phyloP scores from a whole-genome alignment of 352 stramenopile species.

The Phytopythium montanum region DNA sequence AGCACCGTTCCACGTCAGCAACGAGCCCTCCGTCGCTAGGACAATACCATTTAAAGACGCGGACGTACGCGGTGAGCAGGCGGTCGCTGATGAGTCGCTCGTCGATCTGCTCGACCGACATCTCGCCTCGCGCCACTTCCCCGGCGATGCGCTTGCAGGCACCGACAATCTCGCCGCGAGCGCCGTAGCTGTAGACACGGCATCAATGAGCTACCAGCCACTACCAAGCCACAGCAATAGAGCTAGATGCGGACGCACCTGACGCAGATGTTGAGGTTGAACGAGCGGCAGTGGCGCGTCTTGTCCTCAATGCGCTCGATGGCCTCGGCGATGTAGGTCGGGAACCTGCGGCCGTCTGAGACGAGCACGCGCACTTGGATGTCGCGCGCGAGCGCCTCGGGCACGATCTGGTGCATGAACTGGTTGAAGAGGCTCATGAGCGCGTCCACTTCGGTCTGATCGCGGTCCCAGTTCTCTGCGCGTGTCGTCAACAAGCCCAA shows the following conservation, averaged over 20 bases:
- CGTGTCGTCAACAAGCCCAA: not conserved
- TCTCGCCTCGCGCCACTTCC: conserved; percentile 69
- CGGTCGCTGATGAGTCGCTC: conserved; percentile 70
- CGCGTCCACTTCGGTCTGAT: conserved; percentile 82
- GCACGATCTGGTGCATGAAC: conserved; percentile 94
- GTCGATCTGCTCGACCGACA: conserved; percentile 67
- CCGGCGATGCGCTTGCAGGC: conserved; percentile 87
- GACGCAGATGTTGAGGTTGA: conserved; percentile 84
- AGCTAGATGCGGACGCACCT: conserved; percentile 25
- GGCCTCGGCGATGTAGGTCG: conserved; percentile 54
- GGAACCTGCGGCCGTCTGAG: conserved; percentile 69
- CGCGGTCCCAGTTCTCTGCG: conserved; percentile 93
- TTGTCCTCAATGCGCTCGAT: conserved; percentile 85
- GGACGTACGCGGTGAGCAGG: conserved; percentile 79
- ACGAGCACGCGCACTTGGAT: conserved; percentile 91
- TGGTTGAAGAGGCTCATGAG: conserved; percentile 94
- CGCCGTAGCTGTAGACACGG: conserved; percentile 84
- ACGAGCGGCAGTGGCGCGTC: conserved; percentile 81
- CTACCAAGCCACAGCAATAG: not conserved
- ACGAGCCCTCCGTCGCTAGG: not conserved
- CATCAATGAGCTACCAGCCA: conserved; percentile 2
- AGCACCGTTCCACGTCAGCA: conserved; percentile 7
- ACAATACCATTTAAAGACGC: not conserved
- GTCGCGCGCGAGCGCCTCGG: conserved; percentile 87
- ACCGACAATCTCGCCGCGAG: conserved; percentile 93